A percentile compares a stretch with the other conserved stretches of the same genome.
phyloP scores from a whole-genome alignment of 2,329 filamentous ascomycete genomes.

The Decorospora gaudefroyi region DNA sequence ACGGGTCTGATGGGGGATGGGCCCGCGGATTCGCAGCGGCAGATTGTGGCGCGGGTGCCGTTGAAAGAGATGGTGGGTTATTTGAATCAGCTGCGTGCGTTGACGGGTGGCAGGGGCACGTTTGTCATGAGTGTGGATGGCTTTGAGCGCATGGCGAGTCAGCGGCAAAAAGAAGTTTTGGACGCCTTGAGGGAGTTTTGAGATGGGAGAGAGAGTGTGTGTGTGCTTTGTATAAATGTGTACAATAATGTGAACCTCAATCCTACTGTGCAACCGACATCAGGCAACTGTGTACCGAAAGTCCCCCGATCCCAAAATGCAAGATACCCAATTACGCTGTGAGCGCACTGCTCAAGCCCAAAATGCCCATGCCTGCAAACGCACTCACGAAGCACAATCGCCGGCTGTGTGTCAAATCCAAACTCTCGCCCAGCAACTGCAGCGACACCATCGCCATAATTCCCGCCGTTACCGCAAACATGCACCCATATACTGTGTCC shows the following conservation, averaged over 20 bases:
- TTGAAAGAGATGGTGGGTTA: conserved; percentile 98
- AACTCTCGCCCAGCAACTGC: conserved; percentile 83
- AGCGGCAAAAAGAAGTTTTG: conserved; percentile 63
- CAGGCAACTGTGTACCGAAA: too few species aligned
- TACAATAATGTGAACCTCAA: background rate
- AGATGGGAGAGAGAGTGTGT: background rate
- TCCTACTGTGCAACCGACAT: too few species aligned
- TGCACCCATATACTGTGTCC: conserved; percentile 69
- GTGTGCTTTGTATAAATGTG: background rate
- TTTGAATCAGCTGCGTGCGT: conserved; percentile 80
- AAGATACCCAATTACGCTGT: conserved; percentile 61
- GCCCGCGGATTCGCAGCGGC: conserved; percentile 46
- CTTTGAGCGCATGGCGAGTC: conserved; percentile 68
- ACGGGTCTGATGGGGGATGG: conserved; percentile 24
- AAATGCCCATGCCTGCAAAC: conserved; percentile 82
- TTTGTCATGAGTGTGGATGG: conserved; percentile 75
- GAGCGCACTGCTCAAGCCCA: conserved; percentile 83
- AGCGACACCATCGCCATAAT: conserved; percentile 95
- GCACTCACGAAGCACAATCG: conserved; percentile 78
- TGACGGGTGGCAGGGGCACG: conserved; percentile 82
- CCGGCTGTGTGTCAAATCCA: conserved; percentile 79
- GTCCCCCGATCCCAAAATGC: too few species aligned
- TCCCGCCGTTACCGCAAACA: conserved; percentile 88
- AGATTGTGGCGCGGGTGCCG: conserved; percentile 84
- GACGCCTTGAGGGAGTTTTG: conserved; percentile 40